A percentile compares a stretch with the other conserved stretches of the same genome.
Evolutionary conservation across 1,139 yeast species (phyloP).

Genomic region (Candida smagusa): DNA sequence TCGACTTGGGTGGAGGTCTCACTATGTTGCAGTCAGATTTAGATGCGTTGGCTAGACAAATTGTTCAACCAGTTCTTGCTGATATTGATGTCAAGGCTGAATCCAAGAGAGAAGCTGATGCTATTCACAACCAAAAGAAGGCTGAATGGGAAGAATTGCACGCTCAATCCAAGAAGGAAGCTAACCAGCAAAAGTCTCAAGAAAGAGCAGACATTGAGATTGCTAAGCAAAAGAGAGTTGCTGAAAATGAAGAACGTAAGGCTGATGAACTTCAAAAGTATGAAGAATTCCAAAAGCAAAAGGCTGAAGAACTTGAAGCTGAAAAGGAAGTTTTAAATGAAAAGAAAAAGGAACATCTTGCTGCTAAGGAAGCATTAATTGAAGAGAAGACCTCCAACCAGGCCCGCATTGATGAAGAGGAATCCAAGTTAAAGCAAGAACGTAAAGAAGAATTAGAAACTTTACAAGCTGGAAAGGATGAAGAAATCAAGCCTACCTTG

Average conservation of each 20-base stretch:
- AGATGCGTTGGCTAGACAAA: conserved; percentile 73
- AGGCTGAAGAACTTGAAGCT: conserved; percentile 36
- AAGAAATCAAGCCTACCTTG: conserved; percentile 37
- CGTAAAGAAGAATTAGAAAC: conserved; percentile 44
- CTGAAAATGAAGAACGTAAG: conserved; percentile 39
- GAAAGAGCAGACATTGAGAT: conserved; percentile 37
- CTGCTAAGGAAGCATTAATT: conserved; percentile 37
- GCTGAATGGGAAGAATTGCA: conserved; percentile 33
- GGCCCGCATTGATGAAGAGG: conserved; percentile 42
- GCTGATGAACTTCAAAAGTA: conserved; percentile 38
- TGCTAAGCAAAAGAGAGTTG: conserved; percentile 37
- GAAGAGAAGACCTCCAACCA: conserved; percentile 39
- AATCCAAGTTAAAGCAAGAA: conserved; percentile 34
- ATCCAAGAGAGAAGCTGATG: conserved; percentile 67
- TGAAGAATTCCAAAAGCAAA: conserved; percentile 27
- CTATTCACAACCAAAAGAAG: conserved; percentile 26
- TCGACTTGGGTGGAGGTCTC: conserved; percentile 88
- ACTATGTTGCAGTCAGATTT: conserved; percentile 74
- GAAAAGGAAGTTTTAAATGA: conserved; percentile 35
- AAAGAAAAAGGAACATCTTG: conserved; percentile 31
- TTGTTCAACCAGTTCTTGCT: conserved; percentile 81
- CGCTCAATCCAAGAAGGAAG: conserved; percentile 47
- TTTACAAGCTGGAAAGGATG: conserved; percentile 47
- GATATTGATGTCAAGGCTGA: conserved; percentile 73
- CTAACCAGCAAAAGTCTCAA: conserved; percentile 48